Conservation (phyloP, 78 protist genomes). For the Speleostelium caveatum region DNA sequence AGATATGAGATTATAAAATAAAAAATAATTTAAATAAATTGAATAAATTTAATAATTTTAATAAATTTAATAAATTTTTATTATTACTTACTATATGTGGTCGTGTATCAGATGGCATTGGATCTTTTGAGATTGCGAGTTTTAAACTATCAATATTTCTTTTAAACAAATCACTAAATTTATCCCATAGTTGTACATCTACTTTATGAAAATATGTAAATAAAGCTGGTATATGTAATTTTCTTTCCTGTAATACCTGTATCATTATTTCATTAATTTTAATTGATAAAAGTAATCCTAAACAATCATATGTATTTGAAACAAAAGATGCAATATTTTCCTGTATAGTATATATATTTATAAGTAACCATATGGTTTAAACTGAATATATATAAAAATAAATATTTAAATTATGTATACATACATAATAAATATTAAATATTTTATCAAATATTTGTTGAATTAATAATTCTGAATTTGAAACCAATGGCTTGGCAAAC, state of each 20-base stretch:
- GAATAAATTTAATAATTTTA: no score
- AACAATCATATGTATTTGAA: slow-evolving; percentile 40
- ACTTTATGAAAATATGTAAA: slow-evolving; percentile 35
- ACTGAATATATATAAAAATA: no score
- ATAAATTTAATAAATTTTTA: no score
- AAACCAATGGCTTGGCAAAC: slow-evolving; percentile 57
- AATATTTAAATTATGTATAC: not conserved
- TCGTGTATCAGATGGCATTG: slow-evolving; percentile 16
- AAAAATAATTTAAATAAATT: not conserved
- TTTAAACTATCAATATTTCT: slow-evolving; percentile 68
- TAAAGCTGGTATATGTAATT: slow-evolving; percentile 21
- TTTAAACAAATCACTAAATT: slow-evolving; percentile 65
- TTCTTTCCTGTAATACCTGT: slow-evolving; percentile 11
- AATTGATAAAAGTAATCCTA: slow-evolving; percentile 33
- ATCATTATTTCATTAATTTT: slow-evolving; percentile 23
- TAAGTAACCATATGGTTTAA: not conserved
- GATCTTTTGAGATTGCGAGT: slow-evolving; percentile 17
- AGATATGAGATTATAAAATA: not conserved
- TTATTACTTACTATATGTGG: slow-evolving; percentile 70
- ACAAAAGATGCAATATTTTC: slow-evolving; percentile 41
- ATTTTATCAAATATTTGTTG: slow-evolving; percentile 42
- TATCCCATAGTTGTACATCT: slow-evolving; percentile 53
- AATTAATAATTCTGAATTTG: slow-evolving; percentile 15
- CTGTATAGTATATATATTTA: not conserved
- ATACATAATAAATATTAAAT: slow-evolving; percentile 28